Conservation (phyloP, 2,329 filamentous ascomycete genomes). For the Xylariaceae sp. region DNA sequence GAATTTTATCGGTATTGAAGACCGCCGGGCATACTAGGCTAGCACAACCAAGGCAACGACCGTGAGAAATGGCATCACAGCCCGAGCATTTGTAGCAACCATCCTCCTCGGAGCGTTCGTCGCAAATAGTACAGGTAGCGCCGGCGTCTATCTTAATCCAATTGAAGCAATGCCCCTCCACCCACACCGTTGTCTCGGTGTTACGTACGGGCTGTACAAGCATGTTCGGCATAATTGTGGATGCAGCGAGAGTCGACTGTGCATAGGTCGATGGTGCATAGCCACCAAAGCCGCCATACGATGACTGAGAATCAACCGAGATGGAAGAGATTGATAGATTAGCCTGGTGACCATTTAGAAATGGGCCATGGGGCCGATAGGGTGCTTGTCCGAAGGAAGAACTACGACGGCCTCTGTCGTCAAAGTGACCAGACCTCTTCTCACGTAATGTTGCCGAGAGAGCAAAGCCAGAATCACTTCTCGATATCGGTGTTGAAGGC, state of each 20-base stretch:
- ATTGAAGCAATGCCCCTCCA: conserved; percentile 77
- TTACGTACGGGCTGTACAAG: conserved; percentile 74
- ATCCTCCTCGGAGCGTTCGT: conserved; percentile 67
- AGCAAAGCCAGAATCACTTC: conserved; percentile 88
- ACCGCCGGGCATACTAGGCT: conserved; percentile 61
- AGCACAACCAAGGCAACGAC: conserved; percentile 57
- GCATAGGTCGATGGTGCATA: conserved; percentile 83
- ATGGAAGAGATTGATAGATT: conserved; percentile 58
- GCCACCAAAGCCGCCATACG: conserved; percentile 64
- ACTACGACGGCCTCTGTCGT: conserved; percentile 71
- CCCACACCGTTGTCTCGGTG: conserved; percentile 76
- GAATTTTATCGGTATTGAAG: conserved; percentile 58
- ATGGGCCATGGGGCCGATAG: conserved; percentile 67
- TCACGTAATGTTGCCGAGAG: conserved; percentile 82
- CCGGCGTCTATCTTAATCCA: conserved; percentile 57
- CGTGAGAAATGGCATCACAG: conserved; percentile 56
- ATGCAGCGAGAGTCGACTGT: conserved; percentile 79
- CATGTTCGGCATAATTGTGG: conserved; percentile 82
- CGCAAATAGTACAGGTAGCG: conserved; percentile 67
- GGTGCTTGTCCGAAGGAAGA: conserved; percentile 81
- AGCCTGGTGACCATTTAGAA: conserved; percentile 61
- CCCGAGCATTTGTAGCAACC: conserved; percentile 71
- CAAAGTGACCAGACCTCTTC: conserved; percentile 91
- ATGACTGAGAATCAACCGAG: conserved; percentile 63
- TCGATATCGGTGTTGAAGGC: conserved; percentile 73